Percentiles rank a stretch among this genome's conserved stretches.
phyloP scores from a whole-genome alignment of 2,329 filamentous ascomycete genomes.

The Talaromyces verruculosus region DNA sequence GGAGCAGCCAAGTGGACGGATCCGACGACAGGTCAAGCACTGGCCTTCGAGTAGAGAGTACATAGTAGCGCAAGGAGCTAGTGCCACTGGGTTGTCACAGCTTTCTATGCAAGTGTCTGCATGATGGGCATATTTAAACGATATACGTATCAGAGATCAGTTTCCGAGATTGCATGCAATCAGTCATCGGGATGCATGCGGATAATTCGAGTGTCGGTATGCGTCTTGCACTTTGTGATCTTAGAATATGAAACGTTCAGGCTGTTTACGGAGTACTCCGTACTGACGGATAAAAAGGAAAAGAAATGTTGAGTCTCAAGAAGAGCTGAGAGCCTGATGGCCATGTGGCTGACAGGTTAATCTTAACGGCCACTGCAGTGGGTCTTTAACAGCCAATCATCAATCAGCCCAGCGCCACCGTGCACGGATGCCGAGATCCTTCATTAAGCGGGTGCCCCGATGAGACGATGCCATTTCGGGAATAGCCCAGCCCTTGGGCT shows the following conservation, averaged over 20 bases:
- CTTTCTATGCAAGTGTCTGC: background rate
- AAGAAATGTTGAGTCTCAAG: background rate
- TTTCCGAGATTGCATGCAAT: background rate
- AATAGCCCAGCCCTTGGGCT: background rate
- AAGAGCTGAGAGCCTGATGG: background rate
- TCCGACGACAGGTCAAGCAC: slow-evolving; percentile 1
- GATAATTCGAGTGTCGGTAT: background rate
- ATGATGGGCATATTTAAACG: slow-evolving; percentile 12
- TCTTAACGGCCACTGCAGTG: slow-evolving; percentile 5
- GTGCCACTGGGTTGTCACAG: background rate
- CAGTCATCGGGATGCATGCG: background rate
- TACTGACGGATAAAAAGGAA: background rate
- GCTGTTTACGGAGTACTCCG: background rate
- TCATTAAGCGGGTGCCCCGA: background rate
- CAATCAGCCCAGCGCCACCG: background rate
- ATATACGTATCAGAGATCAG: background rate
- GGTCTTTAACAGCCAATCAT: background rate
- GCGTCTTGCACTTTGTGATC: background rate
- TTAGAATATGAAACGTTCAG: background rate
- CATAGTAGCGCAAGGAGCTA: slow-evolving; percentile 1
- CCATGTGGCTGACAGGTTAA: slow-evolving; percentile 21
- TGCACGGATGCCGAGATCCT: slow-evolving; percentile 8
- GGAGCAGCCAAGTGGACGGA: background rate
- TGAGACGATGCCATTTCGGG: background rate
- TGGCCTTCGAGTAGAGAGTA: slow-evolving; percentile 4